Conservation (phyloP, 176 grass and related monocot genomes). For the Otatea glauca region DNA sequence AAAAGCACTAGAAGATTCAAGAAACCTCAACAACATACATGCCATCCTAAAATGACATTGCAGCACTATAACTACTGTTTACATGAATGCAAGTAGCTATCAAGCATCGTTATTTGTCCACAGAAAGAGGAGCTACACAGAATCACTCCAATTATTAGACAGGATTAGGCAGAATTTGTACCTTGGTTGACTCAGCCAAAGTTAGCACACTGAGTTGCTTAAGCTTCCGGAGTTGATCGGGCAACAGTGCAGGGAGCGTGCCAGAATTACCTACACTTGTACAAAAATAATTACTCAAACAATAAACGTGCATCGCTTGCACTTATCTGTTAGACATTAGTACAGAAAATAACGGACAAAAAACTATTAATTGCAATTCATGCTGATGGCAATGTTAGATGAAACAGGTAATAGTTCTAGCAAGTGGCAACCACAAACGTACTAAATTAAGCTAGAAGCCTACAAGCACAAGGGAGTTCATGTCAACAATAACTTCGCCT, state of each 20-base stretch:
- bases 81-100: constrained; percentile 14
- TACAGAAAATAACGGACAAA: neutral
- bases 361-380: neutral
- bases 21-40: constrained; percentile 15
- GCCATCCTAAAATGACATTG: neutral
- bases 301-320: neutral
- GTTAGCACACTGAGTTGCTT: constrained; percentile 96
- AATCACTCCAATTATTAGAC: neutral
- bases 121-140: neutral
- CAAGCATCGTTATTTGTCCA: neutral
- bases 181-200: constrained; percentile 91
- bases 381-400: neutral
- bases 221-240: constrained; percentile 89
- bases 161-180: constrained; percentile 31
- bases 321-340: neutral
- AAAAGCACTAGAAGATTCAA: neutral
- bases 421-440: constrained; percentile 13
- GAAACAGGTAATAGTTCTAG: constrained; percentile 25
- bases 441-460: neutral
- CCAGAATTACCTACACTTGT: constrained; percentile 70
- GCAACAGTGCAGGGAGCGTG: constrained; percentile 70
- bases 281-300: neutral
- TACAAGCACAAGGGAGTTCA: neutral
- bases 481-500: neutral
- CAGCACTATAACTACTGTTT: constrained; percentile 15